These are phyloP conservation scores for Acrasis kona DNA, from an alignment of 78 protist species.

Conservation along the genomic window DNA sequence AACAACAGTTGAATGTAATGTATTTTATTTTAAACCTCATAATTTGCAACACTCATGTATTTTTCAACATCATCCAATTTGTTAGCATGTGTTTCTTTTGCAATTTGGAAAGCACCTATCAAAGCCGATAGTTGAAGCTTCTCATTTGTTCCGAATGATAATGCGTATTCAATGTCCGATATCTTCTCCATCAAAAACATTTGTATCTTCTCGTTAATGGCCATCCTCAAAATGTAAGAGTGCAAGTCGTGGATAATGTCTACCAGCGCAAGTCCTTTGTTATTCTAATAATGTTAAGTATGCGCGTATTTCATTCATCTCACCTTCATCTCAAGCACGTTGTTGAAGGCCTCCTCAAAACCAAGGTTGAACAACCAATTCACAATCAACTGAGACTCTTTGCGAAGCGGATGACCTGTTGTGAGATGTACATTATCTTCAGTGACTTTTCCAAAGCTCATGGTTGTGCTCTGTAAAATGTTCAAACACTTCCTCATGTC, in stretches of 20 bases:
- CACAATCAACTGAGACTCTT: slow-evolving; percentile 24
- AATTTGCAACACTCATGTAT: too few relatives aligned
- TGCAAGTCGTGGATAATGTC: slow-evolving; percentile 41
- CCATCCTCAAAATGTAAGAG: background rate
- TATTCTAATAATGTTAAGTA: too few relatives aligned
- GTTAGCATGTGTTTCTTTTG: background rate
- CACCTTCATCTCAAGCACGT: slow-evolving; percentile 20
- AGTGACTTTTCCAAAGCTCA: slow-evolving; percentile 13
- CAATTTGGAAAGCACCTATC: slow-evolving; percentile 12
- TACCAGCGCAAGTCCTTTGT: slow-evolving; percentile 52
- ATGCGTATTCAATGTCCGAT: slow-evolving; percentile 16
- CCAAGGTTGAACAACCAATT: slow-evolving; percentile 25
- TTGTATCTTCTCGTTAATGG: background rate
- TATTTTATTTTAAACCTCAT: too few relatives aligned
- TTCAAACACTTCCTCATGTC: slow-evolving; percentile 71
- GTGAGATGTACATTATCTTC: slow-evolving; percentile 50
- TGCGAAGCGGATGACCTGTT: slow-evolving; percentile 66
- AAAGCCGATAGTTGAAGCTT: slow-evolving; percentile 14
- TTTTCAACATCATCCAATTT: too few relatives aligned
- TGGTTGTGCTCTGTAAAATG: slow-evolving; percentile 47
- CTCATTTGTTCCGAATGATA: slow-evolving; percentile 16
- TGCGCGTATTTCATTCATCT: too few relatives aligned
- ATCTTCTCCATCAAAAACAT: slow-evolving; percentile 2
- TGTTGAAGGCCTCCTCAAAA: slow-evolving; percentile 27
- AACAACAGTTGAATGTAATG: too few relatives aligned